phyloP scores from a whole-genome alignment of 2,329 filamentous ascomycete species.

The Massarina eburnea region DNA sequence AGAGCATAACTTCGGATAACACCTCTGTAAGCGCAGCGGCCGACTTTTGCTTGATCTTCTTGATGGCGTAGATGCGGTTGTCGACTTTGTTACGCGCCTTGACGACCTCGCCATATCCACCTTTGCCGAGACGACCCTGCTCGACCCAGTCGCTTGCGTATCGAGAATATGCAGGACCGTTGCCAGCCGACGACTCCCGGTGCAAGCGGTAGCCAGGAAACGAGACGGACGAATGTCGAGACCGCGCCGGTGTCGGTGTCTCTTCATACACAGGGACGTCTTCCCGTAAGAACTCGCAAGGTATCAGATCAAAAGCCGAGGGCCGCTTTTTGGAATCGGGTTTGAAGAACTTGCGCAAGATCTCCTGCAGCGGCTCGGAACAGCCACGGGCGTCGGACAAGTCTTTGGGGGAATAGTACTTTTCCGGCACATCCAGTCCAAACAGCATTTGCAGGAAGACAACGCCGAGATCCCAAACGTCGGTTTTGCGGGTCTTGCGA shows the following conservation, averaged over 20 bases:
- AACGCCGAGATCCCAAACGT: conserved; percentile 93
- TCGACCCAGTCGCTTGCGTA: conserved; percentile 91
- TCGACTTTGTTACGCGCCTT: conserved; percentile 94
- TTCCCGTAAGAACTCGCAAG: conserved; percentile 58
- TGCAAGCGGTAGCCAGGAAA: conserved; percentile 34
- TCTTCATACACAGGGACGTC: conserved; percentile 48
- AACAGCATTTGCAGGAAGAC: conserved; percentile 94
- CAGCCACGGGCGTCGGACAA: conserved; percentile 71
- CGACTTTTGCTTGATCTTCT: conserved; percentile 87
- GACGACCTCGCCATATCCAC: conserved; percentile 94
- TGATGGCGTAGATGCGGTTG: conserved; percentile 91
- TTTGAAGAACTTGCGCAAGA: conserved; percentile 83
- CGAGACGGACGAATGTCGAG: conserved; percentile 41
- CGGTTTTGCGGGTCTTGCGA: conserved; percentile 69
- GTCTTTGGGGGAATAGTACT: conserved; percentile 76
- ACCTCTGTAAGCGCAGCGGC: conserved; percentile 75
- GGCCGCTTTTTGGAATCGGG: conserved; percentile 81
- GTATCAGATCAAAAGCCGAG: conserved; percentile 73
- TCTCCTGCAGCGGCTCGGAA: conserved; percentile 74
- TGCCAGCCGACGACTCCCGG: conserved; percentile 38
- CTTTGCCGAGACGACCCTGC: conserved; percentile 84
- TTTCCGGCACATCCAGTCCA: conserved; percentile 73
- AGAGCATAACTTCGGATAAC: conserved; percentile 79
- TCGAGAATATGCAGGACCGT: conserved; percentile 60
- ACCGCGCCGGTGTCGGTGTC: conserved; percentile 36